A percentile compares a stretch with the other conserved stretches of the same genome.
Evolutionary conservation across 108 stramenopile genomes (phyloP).

Genomic region (Nitzschia inconspicua): DNA sequence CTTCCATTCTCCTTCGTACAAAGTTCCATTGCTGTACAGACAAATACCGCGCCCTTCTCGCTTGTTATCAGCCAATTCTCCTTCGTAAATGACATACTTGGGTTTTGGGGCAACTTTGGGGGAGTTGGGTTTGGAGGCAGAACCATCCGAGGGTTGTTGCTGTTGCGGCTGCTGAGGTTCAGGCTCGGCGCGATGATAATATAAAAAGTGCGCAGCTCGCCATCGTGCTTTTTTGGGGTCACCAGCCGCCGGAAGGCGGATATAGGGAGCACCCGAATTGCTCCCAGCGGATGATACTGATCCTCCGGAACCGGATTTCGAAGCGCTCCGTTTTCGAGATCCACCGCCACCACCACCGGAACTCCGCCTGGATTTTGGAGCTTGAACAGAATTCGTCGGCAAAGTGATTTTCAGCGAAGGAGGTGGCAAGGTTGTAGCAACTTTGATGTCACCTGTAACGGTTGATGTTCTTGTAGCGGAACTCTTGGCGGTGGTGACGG

Average conservation of each 20-base stretch:
- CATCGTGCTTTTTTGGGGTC: slow-evolving; percentile 73
- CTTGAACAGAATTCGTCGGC: background rate
- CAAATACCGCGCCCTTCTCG: slow-evolving; percentile 83
- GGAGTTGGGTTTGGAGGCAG: slow-evolving; percentile 2
- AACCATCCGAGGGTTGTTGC: background rate
- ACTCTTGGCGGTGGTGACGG: too few relatives aligned
- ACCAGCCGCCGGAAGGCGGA: slow-evolving; percentile 53
- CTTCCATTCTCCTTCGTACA: slow-evolving; percentile 89
- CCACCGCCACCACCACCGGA: background rate
- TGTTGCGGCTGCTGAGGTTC: slow-evolving; percentile 12
- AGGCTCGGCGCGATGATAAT: slow-evolving; percentile 60
- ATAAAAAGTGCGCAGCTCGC: slow-evolving; percentile 81
- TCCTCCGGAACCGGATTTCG: background rate
- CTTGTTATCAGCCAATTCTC: slow-evolving; percentile 67
- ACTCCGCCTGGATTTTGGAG: background rate
- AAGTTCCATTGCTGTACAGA: slow-evolving; percentile 68
- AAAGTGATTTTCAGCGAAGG: background rate
- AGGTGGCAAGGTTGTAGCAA: too few relatives aligned
- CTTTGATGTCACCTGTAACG: too few relatives aligned
- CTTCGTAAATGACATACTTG: slow-evolving; percentile 81
- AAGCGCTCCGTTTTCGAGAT: background rate
- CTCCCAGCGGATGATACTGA: background rate
- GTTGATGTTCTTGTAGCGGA: too few relatives aligned
- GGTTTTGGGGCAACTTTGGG: slow-evolving; percentile 16
- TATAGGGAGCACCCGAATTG: background rate